Base-by-base conservation (phyloP, 2,329 filamentous ascomycete genomes). In the Corinectria fuckeliana region DNA sequence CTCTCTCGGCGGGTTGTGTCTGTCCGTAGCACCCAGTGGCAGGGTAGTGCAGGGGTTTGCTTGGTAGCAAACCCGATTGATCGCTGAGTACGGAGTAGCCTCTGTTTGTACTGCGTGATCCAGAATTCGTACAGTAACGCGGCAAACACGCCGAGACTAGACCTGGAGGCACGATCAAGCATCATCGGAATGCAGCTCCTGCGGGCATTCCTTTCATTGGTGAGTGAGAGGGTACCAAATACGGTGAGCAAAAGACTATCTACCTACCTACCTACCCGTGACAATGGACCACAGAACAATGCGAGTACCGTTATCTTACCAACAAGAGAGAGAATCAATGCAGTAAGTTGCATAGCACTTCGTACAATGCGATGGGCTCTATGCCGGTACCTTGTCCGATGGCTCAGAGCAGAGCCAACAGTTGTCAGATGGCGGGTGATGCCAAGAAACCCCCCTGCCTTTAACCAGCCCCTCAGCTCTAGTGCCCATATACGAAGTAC, bases 151-250 rank as follows among this genome's bases (percentile, higher is more conserved):
- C 39, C 16, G 49, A 28, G 32, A 53, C 38, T 50, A 38, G 50
- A 25, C 30, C 36, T 11, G 7, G 38, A 45, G n/a, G 56, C 56
- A 59, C 54, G 45, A 54, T 54, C 30, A 54, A 51, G 44, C 50
- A 32, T 51, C 48, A 45, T 51, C 50, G 50, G 20, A 34, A 57
- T 44, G 56, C 49, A 34, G 44, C 16, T 26, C 21, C 5, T 26
- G 25, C 52, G 50, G 38, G 52, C 26, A n/a, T 25, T 45, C 20
- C 32, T 44, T 38, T 58, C 21, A 58, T 58, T 58, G 56, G 56
- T 16, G 16, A 36, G 41, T 21, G 14, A 28, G 42, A 36, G 28
- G 32, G 41, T 50, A 26, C 39, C 32, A 48, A 48, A 49, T 39
- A 14, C 20, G 3, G 28, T 26, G 18, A 34, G 21, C 18, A 23